Percentiles rank a stretch among this genome's conserved stretches.
These are phyloP conservation scores for Quercus agrifolia DNA, from an alignment of 306 rosid species.

Conservation along the genomic window DNA sequence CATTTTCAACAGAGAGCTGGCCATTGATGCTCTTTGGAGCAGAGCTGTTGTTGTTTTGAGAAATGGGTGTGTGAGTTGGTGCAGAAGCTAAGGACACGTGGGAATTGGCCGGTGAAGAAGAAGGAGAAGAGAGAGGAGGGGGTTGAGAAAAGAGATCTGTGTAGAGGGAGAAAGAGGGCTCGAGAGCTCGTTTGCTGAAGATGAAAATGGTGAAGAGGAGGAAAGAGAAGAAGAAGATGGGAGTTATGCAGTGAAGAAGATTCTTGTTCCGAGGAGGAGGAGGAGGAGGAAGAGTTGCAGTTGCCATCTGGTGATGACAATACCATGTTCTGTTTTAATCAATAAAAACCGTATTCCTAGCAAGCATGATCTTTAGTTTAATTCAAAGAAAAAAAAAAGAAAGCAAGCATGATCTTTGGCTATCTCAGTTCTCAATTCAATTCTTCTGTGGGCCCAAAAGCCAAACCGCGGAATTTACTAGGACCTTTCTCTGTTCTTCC, in stretches of 20 bases:
- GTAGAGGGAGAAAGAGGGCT: conserved; percentile 39
- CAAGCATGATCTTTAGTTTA: too few species aligned
- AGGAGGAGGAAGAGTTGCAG: too few species aligned
- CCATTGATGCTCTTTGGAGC: background rate
- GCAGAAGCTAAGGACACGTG: background rate
- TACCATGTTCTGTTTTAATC: too few species aligned
- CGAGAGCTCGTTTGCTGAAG: conserved; percentile 46
- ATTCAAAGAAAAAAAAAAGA: too few species aligned
- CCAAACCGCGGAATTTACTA: too few species aligned
- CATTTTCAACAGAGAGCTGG: conserved; percentile 6
- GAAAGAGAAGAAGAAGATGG: conserved; percentile 44
- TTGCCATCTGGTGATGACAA: too few species aligned
- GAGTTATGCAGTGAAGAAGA: conserved; percentile 25
- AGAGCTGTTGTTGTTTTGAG: background rate
- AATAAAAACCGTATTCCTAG: too few species aligned
- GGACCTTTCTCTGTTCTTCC: too few species aligned
- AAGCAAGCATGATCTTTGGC: too few species aligned
- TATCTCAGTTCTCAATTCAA: too few species aligned
- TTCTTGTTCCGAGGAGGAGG: conserved; percentile 21
- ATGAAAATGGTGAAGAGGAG: conserved; percentile 43
- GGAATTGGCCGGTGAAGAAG: conserved; percentile 10
- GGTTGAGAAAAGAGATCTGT: conserved; percentile 44
- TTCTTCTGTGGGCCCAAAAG: too few species aligned
- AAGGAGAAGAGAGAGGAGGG: conserved; percentile 23
- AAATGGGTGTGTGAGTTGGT: conserved; percentile 15